phyloP scores from a whole-genome alignment of 305 asterid species.

The Nicotiana rustica region DNA sequence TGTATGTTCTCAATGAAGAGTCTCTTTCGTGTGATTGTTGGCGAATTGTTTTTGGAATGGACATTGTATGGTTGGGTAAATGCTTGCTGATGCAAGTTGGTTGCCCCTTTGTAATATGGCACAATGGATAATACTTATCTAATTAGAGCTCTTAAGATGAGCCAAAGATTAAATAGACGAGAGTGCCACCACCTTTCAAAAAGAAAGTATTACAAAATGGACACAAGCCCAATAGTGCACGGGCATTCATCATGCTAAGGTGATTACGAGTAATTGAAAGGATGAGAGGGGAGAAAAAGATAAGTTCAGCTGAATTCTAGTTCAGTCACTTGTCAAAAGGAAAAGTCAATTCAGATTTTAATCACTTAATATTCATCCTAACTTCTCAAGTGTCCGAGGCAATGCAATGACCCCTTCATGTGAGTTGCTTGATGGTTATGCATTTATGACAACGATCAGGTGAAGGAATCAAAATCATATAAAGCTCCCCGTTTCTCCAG shows the following conservation, averaged over 20 bases:
- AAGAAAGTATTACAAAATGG: neutral
- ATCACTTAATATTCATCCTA: neutral
- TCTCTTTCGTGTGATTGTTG: neutral
- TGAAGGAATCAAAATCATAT: neutral
- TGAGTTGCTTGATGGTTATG: neutral
- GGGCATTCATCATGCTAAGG: neutral
- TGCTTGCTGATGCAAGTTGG: neutral
- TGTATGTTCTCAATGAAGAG: neutral
- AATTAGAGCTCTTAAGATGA: neutral
- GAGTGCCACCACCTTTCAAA: neutral
- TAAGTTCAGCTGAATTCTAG: neutral
- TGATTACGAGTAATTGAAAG: slow-evolving; percentile 11
- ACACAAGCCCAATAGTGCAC: neutral
- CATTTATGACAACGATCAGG: neutral
- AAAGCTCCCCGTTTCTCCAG: neutral
- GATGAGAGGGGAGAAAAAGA: neutral
- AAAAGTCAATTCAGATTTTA: neutral
- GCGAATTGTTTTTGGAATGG: neutral
- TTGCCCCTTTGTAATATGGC: neutral
- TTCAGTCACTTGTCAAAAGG: slow-evolving; percentile 14
- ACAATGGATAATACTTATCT: neutral
- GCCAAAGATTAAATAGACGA: slow-evolving; percentile 20
- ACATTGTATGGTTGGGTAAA: neutral
- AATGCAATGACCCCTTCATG: neutral
- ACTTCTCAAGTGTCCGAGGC: neutral